Base-by-base conservation (phyloP, 129 eudicot genomes). In the Dittrichia graveolens region DNA sequence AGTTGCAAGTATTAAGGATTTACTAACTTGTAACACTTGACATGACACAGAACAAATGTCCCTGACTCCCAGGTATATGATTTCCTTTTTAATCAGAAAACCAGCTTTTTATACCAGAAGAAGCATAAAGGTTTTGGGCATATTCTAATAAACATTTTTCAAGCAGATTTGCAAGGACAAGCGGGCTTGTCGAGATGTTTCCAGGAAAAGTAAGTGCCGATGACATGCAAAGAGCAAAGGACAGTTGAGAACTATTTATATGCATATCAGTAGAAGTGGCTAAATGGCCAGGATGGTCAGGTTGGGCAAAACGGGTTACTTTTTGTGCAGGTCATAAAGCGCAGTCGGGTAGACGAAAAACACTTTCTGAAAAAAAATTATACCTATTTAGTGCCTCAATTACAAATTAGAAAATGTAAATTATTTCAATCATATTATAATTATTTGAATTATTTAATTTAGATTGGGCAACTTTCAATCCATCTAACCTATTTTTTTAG, bases 121-220 rank as follows among this genome's bases (percentile, higher is more conserved):
- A 14, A 4, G 8, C n/a, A n/a, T n/a, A 44, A 31, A 44, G 6
- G 1, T 72, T 19, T 62, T 37, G 13, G 60, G 16, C 77, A 61
- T 63, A 8, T 31, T 44, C 18, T 58, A 13, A 39, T 73, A 35
- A 61, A 60, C 61, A 73, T 73, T 49, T 73, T 73, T 60, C 68
- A 54, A 38, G 39, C 39, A 15, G 52, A 15, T 69, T 69, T 53
- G 52, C 40, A 53, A 53, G 19, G 11, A 16, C 35, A 52, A 69
- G 44, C 15, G 38, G 61, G 39, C 50, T 39, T 54, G 48, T 5
- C 54, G 13, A 49, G 61, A 59, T 67, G 66, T 67, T 62, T 40
- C 9, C 14, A 0, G 50, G 7, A 14, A 49, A 39, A 44, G 42
- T 50, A 50, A 31, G 60, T 60, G 6, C 42, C 14, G 19, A 60